Evolutionary conservation across 352 stramenopile genomes (phyloP), one percentile per base, ranked within the genome.

Genomic region (Hyphochytrium catenoides): DNA sequence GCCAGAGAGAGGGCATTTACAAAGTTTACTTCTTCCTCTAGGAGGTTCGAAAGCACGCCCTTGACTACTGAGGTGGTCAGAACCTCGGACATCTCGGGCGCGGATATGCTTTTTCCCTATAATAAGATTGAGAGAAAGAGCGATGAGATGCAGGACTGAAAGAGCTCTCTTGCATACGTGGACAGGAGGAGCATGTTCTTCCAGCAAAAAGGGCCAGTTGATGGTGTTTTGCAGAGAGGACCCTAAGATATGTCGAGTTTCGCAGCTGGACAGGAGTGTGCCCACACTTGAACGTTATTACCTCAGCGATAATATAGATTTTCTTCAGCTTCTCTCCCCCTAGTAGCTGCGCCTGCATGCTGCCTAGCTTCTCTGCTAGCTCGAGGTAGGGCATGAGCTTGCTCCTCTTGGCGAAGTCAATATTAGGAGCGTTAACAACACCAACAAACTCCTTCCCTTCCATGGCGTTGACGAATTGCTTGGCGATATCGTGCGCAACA

Each of bases 381-480:
- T 62, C 77, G 3, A 91, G 45, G 42, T 85, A 82, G 22, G 74
- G 64, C 41, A 73, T 44, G 32, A 79, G 68, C 51, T 86, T 59
- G 23, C 68, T 57, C 18, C 67, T 56, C 33, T 58, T 56, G 16
- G 57, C 59, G 38, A 86, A 82, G 41, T 90, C 76, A 23, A 92
- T 83, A 44, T 81, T 78, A 0, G 87, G 82, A 34, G 91, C 91
- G 52, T 96, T 96, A 26, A 95, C 69, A 43, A 85, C 79, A 41
- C 91, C 86, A 26, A 57, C 59, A 48, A 94, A 94, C 2, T 62
- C 76, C 50, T 85, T 83, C 31, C 66, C 76, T 20, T 87, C 65
- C 19, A 96, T 54, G 36, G 81, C 91, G 31, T 86, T 58, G 34
- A 74, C 66, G 31, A 96, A 72, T 43, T 94, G 83, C 48, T 75